Base-by-base conservation (phyloP, 306 rosid genomes). In the Canavalia gladiata region DNA sequence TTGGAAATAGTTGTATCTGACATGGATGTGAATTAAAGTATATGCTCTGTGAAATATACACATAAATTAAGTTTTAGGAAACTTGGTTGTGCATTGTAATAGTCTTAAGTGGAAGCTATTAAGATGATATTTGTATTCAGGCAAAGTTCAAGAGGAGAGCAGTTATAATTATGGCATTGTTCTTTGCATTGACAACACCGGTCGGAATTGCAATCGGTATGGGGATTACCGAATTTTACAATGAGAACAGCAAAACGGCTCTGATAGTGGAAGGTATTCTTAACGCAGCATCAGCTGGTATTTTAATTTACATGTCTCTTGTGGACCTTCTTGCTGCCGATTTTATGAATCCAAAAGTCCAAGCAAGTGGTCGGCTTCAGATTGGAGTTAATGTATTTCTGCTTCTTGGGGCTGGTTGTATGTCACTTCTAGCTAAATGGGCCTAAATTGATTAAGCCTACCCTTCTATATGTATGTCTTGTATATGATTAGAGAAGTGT, bases 291-390 rank as follows among this genome's bases (percentile, higher is more conserved):
- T 85, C 90, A 0, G 84, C 85, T 5, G 90, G 90, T 13, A 85
- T 90, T 9, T 78, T 87, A 50, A 87, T 87, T n/a, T 90, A 90
- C 30, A 90, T 86, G 91, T n/a, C 93, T 0, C 82, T 87, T 18
- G 92, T 87, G 33, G 90, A 89, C 13, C 65, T 87, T 2, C 72
- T 89, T 4, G 91, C 91, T 0, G 87, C 83, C 0, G 88, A 90
- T 83, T 85, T 88, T 41, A 87, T 85, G 90, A 70, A 62, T 57
- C 66, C 76, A 0, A 87, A 64, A 70, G 29, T 87, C 82, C 91
- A 83, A 76, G 51, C 3, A 13, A 85, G 83, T 57, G n/a, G 0
- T 1, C 56, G 0, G 13, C 77, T 90, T 59, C 90, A 66, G 28
- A 0, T 82, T 0, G 72, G 81, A 9, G 82, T 86, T 4, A 51